These are phyloP conservation scores for Liquidambar formosana DNA, from an alignment of 164 flowering plant genomes.

Conservation along the genomic window DNA sequence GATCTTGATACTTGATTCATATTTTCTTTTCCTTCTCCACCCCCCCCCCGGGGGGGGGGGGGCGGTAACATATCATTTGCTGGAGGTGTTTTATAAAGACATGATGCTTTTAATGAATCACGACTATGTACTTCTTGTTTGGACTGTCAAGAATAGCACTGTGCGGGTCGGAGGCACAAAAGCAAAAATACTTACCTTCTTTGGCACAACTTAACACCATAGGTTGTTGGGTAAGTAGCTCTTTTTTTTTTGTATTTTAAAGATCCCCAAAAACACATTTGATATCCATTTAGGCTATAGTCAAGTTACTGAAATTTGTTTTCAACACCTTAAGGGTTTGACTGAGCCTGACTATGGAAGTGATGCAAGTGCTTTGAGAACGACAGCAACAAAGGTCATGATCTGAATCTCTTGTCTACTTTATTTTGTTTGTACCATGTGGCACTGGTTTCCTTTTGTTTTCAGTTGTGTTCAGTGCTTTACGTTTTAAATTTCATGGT, in stretches of 20 bases:
- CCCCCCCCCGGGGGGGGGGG: neutral
- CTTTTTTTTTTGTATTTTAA: neutral
- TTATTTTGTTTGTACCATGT: neutral
- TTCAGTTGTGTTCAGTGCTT: neutral
- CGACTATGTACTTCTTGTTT: slow-evolving; percentile 13
- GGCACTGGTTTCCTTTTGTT: neutral
- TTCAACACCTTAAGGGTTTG: slow-evolving; percentile 48
- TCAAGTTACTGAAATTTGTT: slow-evolving; percentile 1
- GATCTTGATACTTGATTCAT: slow-evolving; percentile 3
- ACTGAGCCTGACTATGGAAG: slow-evolving; percentile 97
- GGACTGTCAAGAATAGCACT: slow-evolving; percentile 52
- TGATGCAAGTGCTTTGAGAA: slow-evolving; percentile 85
- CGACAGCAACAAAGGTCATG: slow-evolving; percentile 85
- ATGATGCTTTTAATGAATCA: neutral
- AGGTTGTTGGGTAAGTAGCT: slow-evolving; percentile 81
- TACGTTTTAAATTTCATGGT: neutral
- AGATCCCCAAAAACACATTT: neutral
- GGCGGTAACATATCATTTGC: neutral
- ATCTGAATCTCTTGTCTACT: neutral
- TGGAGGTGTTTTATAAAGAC: neutral
- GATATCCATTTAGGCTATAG: neutral
- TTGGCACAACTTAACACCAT: slow-evolving; percentile 64
- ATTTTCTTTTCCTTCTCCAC: neutral
- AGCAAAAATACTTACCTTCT: slow-evolving; percentile 85
- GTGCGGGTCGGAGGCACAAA: slow-evolving; percentile 90